phyloP scores from a whole-genome alignment of 768 basidiomycete species.

The Rhodotorula graminis region DNA sequence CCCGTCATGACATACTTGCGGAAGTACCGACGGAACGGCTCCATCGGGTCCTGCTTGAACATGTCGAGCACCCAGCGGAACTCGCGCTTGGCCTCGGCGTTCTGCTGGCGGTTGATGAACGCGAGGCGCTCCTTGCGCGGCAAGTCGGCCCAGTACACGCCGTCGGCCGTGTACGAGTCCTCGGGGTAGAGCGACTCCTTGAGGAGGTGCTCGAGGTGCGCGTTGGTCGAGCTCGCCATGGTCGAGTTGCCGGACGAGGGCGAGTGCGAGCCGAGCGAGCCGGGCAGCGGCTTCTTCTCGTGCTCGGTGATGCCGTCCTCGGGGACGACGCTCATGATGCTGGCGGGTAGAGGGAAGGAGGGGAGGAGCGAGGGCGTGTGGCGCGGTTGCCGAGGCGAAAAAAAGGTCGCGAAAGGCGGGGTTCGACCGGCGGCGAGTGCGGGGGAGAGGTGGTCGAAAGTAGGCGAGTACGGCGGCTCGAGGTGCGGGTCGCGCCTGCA shows the following conservation, averaged over 20 bases:
- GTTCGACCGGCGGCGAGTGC: neutral
- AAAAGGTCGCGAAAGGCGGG: neutral
- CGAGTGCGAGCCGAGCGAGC: neutral
- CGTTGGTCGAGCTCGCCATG: neutral
- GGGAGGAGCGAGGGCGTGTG: neutral
- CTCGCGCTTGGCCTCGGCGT: constrained; percentile 46
- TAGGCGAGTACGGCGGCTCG: neutral
- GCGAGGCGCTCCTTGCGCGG: constrained; percentile 40
- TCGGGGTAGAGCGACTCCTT: constrained; percentile 39
- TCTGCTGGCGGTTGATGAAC: constrained; percentile 46
- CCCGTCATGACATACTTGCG: constrained; percentile 48
- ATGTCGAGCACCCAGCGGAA: constrained; percentile 43
- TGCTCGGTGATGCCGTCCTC: neutral
- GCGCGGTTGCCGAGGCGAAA: neutral
- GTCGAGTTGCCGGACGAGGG: neutral
- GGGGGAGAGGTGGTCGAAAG: neutral
- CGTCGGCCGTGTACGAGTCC: constrained; percentile 41
- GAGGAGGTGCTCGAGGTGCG: constrained; percentile 26
- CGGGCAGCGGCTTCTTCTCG: neutral
- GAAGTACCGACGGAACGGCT: constrained; percentile 45
- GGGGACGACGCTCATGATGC: neutral
- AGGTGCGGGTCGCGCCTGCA: neutral
- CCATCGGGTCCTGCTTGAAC: constrained; percentile 47
- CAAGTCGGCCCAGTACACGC: constrained; percentile 48
- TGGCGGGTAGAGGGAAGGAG: neutral